Evolutionary conservation across 2,329 filamentous ascomycete genomes (phyloP).

Genomic region (Trichoderma gracile): DNA sequence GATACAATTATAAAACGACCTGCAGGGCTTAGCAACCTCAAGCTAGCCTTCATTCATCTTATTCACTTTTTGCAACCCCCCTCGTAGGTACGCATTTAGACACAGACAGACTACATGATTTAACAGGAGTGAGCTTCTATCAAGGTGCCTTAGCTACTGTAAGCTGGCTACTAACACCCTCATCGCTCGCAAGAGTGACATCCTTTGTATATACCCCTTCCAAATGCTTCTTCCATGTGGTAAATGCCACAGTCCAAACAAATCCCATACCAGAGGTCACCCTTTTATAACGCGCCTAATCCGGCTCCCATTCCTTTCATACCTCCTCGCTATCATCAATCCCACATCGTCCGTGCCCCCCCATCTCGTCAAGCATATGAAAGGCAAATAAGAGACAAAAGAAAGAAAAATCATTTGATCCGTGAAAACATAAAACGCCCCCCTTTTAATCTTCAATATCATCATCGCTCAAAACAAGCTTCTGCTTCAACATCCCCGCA

Average conservation of each 20-base stretch:
- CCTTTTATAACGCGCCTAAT: background rate
- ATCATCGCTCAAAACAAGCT: slow-evolving; percentile 75
- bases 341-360: background rate
- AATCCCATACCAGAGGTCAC: background rate
- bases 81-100: too few species aligned
- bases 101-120: too few species aligned
- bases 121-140: too few species aligned
- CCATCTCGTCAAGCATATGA: background rate
- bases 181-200: too few species aligned
- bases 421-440: background rate
- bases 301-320: background rate
- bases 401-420: background rate
- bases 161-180: too few species aligned
- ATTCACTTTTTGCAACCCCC: too few species aligned
- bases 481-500: slow-evolving; percentile 56
- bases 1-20: background rate
- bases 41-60: too few species aligned
- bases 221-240: background rate
- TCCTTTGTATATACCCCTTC: background rate
- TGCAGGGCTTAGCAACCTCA: too few species aligned
- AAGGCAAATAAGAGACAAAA: background rate
- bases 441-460: slow-evolving; percentile 71
- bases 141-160: too few species aligned
- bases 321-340: background rate
- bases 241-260: background rate